Evolutionary conservation across 495 filamentous ascomycete genomes (phyloP), one percentile per base, ranked within the genome.

Genomic region (Evansstolkia leycettana): DNA sequence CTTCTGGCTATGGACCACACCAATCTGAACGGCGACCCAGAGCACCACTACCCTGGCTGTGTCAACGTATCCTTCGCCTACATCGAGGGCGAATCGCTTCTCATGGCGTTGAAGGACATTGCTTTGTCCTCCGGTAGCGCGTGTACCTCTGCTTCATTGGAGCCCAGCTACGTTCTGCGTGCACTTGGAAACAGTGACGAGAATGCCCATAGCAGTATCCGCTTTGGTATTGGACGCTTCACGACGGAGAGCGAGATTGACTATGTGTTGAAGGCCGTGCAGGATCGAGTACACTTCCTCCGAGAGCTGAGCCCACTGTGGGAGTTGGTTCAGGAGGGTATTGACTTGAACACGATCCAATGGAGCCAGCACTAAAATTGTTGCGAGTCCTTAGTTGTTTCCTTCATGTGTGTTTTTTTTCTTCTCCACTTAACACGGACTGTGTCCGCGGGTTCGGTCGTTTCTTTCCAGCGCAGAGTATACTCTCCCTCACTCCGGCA

Each of bases 61-160:
- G 89, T 98, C 38, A 98, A 98, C 54, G 77, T 98, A 28, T 98
- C 90, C 4, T 98, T 98, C 48, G 90, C 90, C 28, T 98, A 96
- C 52, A 82, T 98, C 12, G 90, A 98, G 60, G 90, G 90, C 37
- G 90, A 98, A 57, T 95, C 89, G 4, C 79, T 98, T 3, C 72
- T 98, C 37, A 98, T 98, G 90, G 90, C 90, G 1, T 65, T 98
- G 35, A 96, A 96, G 59, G 92, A 98, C 50, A 93, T 98, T 64
- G 90, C 90, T 0, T 67, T 98, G 11, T 96, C 90, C 26, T 96
- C 92, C 2, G 90, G 90, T 34, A 94, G 86, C 50, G 90, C 90
- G 5, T 98, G 90, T 60, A 98, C 90, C 7, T 95, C 89, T 14
- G 89, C 92, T 2, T 96, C 92, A 17, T 61, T 98, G 23, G 90